Evolutionary conservation across 2,329 filamentous ascomycete genomes (phyloP).

Genomic region (Hymenoscyphus albidus): DNA sequence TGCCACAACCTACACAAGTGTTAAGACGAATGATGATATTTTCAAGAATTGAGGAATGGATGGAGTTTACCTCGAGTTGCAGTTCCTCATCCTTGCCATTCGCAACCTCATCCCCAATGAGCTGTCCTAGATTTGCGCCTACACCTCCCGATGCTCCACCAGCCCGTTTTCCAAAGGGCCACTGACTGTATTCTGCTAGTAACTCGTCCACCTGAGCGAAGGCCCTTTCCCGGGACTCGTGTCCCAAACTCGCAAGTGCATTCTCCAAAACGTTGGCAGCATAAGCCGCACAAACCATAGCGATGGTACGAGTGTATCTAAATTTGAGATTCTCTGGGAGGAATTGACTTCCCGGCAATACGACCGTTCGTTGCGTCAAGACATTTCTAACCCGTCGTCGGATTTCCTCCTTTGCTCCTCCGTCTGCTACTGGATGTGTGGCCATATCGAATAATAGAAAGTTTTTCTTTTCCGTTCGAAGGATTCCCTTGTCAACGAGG

Average conservation of each 20-base stretch:
- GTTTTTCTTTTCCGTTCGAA: slow-evolving; percentile 98
- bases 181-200: slow-evolving; percentile 93
- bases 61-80: slow-evolving; percentile 75
- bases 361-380: slow-evolving; percentile 88
- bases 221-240: slow-evolving; percentile 88
- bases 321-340: slow-evolving; percentile 93
- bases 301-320: slow-evolving; percentile 83
- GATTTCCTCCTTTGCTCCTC: slow-evolving; percentile 96
- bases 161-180: slow-evolving; percentile 82
- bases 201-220: slow-evolving; percentile 97
- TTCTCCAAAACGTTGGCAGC: slow-evolving; percentile 98
- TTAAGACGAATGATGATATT: slow-evolving; percentile 12
- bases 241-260: slow-evolving; percentile 86
- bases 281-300: slow-evolving; percentile 97
- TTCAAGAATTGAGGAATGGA: slow-evolving; percentile 35
- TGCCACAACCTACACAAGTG: slow-evolving; percentile 60
- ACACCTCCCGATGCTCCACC: slow-evolving; percentile 74
- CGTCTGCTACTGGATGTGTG: slow-evolving; percentile 93
- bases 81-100: slow-evolving; percentile 88
- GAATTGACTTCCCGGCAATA: slow-evolving; percentile 81
- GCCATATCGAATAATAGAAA: slow-evolving; percentile 99
- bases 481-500: slow-evolving; percentile 95
- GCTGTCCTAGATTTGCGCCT: slow-evolving; percentile 85
- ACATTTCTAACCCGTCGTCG: slow-evolving; percentile 87
- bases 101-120: slow-evolving; percentile 77